Evolutionary conservation across 352 stramenopile genomes (phyloP), one percentile per base, ranked within the genome.

Genomic region (Phytophthora pseudosyringae): DNA sequence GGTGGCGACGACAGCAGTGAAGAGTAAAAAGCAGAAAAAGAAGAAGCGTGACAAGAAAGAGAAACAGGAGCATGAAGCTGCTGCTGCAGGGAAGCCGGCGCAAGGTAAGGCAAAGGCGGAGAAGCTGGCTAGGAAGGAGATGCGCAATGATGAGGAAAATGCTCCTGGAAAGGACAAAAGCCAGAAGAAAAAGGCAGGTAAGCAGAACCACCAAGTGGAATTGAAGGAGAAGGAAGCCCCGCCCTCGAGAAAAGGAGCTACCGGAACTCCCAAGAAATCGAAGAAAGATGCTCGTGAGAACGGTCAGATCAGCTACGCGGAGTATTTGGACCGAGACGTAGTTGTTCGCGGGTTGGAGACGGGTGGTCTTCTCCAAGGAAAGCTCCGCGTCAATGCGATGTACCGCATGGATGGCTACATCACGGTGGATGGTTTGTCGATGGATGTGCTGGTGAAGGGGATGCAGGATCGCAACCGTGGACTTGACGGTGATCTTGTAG

Each of bases 401-500:
- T 93, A 91, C 28, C 76, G 79, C 16, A 75, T 82, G 60, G 80
- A 94, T 53, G 88, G 83, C 11, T 97, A 93, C 53, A 68, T 96
- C 29, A 84, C 85, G 3, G 73, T 97, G 12, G 75, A 91, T 28
- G 88, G 88, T 0, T 74, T 97, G 12, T 65, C 75, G 13, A 77
- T 89, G 50, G 89, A 96, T 54, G 63, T 97, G 5, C 53, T 93
- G 15, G 72, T 95, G 4, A 81, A 94, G 49, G 86, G 85, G 5
- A 77, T 87, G 50, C 64, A 76, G 29, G 76, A 90, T 50, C 81
- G 88, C 2, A 96, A 95, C 39, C 84, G 88, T 16, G 88, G 80
- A 1, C 65, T 97, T 47, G 80, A 96, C 44, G 79, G 86, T n/a
- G 89, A 96, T 57, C 60, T 94, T 12, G 87, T 97, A 11, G 86